Conservation (phyloP, 352 stramenopile species). For the Phytophthora ohioensis region DNA sequence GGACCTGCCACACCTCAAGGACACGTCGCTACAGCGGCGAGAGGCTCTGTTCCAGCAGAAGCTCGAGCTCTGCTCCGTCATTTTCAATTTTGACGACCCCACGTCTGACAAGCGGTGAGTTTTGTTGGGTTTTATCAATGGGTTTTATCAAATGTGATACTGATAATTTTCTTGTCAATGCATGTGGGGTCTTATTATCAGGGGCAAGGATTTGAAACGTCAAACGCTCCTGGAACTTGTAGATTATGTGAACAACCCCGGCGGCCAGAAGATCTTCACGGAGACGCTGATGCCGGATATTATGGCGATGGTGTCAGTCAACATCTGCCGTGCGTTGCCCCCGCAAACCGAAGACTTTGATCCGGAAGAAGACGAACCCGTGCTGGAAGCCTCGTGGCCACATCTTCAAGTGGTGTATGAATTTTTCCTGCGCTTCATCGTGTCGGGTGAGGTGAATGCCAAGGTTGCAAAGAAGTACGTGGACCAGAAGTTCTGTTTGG, state of each 20-base stretch:
- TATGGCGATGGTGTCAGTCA: slow-evolving; percentile 92
- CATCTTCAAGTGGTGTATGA: slow-evolving; percentile 99
- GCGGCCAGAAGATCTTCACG: slow-evolving; percentile 97
- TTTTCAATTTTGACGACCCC: slow-evolving; percentile 98
- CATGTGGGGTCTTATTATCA: slow-evolving; percentile 26
- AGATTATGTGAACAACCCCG: slow-evolving; percentile 98
- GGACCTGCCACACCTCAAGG: slow-evolving; percentile 86
- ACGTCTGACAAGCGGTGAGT: slow-evolving; percentile 92
- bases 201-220: slow-evolving; percentile 97
- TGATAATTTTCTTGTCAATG: not conserved
- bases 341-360: slow-evolving; percentile 98
- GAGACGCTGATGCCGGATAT: slow-evolving; percentile 97
- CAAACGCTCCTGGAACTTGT: slow-evolving; percentile 99
- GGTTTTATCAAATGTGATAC: slow-evolving; percentile 13
- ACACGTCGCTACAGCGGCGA: slow-evolving; percentile 84
- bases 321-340: slow-evolving; percentile 95
- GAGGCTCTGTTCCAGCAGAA: slow-evolving; percentile 97
- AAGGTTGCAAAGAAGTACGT: slow-evolving; percentile 98
- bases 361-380: slow-evolving; percentile 98
- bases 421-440: slow-evolving; percentile 99
- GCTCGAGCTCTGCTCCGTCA: slow-evolving; percentile 95
- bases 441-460: slow-evolving; percentile 97
- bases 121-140: slow-evolving; percentile 12
- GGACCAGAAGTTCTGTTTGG: slow-evolving; percentile 97
- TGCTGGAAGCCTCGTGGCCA: slow-evolving; percentile 97